Percentiles rank a stretch among this genome's conserved stretches.
These are phyloP conservation scores for Shiraia sp. DNA, from an alignment of 2,329 filamentous ascomycete species.

Conservation along the genomic window DNA sequence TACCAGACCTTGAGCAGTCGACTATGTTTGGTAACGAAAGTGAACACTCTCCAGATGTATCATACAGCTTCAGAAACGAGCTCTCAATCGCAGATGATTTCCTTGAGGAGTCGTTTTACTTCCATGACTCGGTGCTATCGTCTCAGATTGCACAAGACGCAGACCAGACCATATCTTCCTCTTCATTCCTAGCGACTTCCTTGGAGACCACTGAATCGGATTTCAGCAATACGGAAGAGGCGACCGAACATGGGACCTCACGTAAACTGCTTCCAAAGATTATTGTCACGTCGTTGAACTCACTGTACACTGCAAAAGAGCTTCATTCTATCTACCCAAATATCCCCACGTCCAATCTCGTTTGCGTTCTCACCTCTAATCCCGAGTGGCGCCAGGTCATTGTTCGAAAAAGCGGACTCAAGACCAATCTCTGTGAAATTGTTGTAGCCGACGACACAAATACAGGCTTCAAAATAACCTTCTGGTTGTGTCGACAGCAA, in stretches of 20 bases:
- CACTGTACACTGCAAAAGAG: constrained; percentile 69
- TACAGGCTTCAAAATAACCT: constrained; percentile 78
- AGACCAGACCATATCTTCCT: constrained; percentile 37
- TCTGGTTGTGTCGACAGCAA: constrained; percentile 68
- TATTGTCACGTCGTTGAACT: constrained; percentile 65
- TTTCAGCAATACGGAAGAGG: constrained; percentile 23
- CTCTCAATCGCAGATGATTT: constrained; percentile 52
- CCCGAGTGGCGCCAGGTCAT: constrained; percentile 68
- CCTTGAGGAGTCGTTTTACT: constrained; percentile 75
- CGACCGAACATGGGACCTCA: constrained; percentile 8
- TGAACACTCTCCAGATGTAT: constrained; percentile 29
- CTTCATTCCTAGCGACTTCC: constrained; percentile 42
- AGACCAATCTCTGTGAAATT: constrained; percentile 45
- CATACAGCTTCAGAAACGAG: constrained; percentile 24
- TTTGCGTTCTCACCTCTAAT: constrained; percentile 78
- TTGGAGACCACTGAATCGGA: constrained; percentile 40
- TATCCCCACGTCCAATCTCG: constrained; percentile 78
- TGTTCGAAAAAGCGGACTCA: constrained; percentile 65
- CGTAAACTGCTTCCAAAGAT: constrained; percentile 25
- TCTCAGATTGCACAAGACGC: constrained; percentile 53
- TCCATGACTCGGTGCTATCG: constrained; percentile 68
- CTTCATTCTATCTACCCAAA: constrained; percentile 72
- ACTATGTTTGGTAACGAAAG: constrained; percentile 13
- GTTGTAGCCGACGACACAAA: constrained; percentile 80
- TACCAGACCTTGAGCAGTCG: constrained; percentile 18